Evolutionary conservation across 202 grass and related monocot species (phyloP), one percentile per base, ranked within the genome.

Genomic region (Saccharum hybrid): DNA sequence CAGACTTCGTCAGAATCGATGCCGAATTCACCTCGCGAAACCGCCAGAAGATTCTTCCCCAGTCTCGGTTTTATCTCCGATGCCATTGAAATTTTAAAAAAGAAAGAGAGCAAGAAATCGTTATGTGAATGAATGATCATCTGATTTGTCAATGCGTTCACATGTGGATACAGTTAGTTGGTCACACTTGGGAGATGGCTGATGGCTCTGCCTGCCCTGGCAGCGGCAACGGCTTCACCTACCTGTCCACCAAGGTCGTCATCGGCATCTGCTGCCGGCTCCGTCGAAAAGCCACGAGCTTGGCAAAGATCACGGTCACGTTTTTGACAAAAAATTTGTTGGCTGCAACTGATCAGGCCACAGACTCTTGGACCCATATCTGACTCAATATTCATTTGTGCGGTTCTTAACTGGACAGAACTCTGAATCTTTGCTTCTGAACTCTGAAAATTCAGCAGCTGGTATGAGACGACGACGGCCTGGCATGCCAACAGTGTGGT

Each of bases 121-220:
- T 21, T 14, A 21, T 21, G 23, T 39, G 18, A 40, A 13, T 40
- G 46, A 12, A 14, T 28, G 46, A 43, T 11, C 37, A 41, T 60
- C 48, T 61, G 82, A 61, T 70, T 4, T 84, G 79, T 76, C 42
- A 68, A 59, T 76, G 51, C 5, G 40, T 81, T 81, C 69, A 66
- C 78, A 56, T 41, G 71, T 34, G 26, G 23, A 34, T 73, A 33
- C 66, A 70, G 19, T 45, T 22, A 38, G 30, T 45, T 43, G 31
- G 83, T 31, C 43, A 40, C 68, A 75, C 40, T 60, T 16, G 30
- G 76, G 33, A 13, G 71, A 70, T 76, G 82, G 45, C 57, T 73
- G 77, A 80, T 81, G 82, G 63, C 67, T 73, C 63, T 16, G 14
- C 59, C 45, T 59, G 13, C 69, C 41, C 31, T 52, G 18, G 2